Evolutionary conservation across 2,329 filamentous ascomycete species (phyloP), one percentile per base, ranked within the genome.

Genomic region (Exophiala sp.): DNA sequence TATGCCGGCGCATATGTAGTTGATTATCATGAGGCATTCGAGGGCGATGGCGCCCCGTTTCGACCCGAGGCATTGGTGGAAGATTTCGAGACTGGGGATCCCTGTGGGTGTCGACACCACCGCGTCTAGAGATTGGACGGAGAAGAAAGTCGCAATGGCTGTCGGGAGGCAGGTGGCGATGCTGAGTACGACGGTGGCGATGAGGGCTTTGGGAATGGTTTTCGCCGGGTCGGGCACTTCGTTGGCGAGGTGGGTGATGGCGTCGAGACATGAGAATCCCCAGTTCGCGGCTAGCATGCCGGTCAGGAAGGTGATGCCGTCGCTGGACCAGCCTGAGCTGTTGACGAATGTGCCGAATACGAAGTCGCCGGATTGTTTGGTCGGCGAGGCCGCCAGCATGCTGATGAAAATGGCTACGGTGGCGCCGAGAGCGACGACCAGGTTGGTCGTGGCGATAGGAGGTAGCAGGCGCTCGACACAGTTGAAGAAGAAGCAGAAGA

Each of bases 261-360:
- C 34, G 32, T 53, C 51, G 21, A 53, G 41, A n/a, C 40, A 43
- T 8, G 40, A 43, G 24, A 43, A 43, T 9, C 29, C 43, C 43
- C 43, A 46, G 21, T 46, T 46, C 16, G 19, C 18, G 21, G 7
- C 14, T 10, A 18, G 19, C 16, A 43, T 43, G 19, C 39, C 51
- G 13, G 22, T 38, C 16, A 53, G 24, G 27, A 44, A 62, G 1
- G 59, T 42, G 2, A 48, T 45, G 1, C 58, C 27, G 45, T 68
- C 64, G 19, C 16, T 62, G 2, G 59, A 47, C 74, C 74, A 77
- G 9, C 74, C 74, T 0, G 74, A 75, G 47, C 71, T 70, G 61
- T 78, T 78, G 63, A 75, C 70, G 57, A 76, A 77, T 32, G 68
- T 74, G 1, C 71, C 69, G 57, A 76, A 78, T 53, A 78, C 75